Base-by-base conservation (phyloP, 352 stramenopile species). In the Phytophthora pseudosyringae region DNA sequence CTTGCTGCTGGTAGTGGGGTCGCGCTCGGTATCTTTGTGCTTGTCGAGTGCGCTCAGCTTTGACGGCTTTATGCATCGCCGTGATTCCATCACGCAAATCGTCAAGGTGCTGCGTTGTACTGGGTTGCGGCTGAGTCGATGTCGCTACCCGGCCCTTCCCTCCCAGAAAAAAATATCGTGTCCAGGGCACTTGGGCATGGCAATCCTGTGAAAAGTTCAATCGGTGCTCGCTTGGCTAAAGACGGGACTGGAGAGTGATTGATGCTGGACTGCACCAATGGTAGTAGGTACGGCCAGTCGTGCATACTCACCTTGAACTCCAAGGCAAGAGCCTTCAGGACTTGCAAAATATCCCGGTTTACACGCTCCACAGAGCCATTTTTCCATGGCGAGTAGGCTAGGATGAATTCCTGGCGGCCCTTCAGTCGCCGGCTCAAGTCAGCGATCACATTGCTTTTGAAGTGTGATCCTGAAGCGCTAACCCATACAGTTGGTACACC, bases 21-120 rank as follows among this genome's bases (percentile, higher is more conserved):
- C 67, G 58, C 0, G 1, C 47, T 16, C 44, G 26, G 6, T 45
- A 51, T 10, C 45, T 9, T 5, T 31, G 3, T 15, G 26, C 41
- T 35, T 67, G 59, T 10, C 25, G 58, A 7, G 15, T 11, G 0
- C 59, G 48, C 6, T 54, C 65, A 3, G 16, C 32, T 4, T 44
- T 28, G 0, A 64, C 41, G 3, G 50, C 18, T 18, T 63, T 69
- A 48, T 76, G 63, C 35, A 75, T 57, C 3, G 3, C 16, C 25
- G 16, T 26, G 5, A 59, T 49, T 3, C 3, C 12, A 3, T 2
- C 4, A 32, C 38, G 3, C 26, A 49, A 7, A 3, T 21, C 21
- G 21, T 21, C 21, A 21, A 21, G 21, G 21, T 2, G 16, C 31
- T 3, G 7, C 11, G 1, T 49, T 25, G 4, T 49, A 12, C 10